Conservation (phyloP, 345 rosid genomes). For the Conringia planisiliqua region DNA sequence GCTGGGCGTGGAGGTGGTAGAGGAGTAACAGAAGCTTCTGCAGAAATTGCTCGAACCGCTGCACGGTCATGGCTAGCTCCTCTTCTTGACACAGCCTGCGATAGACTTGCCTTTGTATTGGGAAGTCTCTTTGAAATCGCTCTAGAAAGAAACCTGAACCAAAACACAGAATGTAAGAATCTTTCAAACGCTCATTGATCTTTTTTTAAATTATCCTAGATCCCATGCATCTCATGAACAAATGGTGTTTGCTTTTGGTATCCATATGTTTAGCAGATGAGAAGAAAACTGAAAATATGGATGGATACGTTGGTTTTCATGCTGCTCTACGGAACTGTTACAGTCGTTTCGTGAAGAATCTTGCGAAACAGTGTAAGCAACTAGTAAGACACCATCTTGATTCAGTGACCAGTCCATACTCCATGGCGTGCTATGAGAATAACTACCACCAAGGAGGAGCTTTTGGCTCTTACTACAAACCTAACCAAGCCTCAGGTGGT, state of each 20-base stretch:
- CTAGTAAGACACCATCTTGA: constrained; percentile 89
- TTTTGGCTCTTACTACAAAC: constrained; percentile 48
- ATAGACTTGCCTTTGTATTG: constrained; percentile 84
- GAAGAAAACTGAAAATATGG: constrained; percentile 64
- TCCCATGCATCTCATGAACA: background rate
- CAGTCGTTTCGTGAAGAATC: constrained; percentile 64
- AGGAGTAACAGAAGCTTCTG: constrained; percentile 91
- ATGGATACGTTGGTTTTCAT: constrained; percentile 84
- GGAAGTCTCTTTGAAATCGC: constrained; percentile 88
- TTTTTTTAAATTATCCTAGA: background rate
- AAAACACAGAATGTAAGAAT: constrained; percentile 69
- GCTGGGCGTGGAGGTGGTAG: constrained; percentile 90
- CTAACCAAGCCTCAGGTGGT: constrained; percentile 47
- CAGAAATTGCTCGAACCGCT: constrained; percentile 94
- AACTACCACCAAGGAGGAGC: constrained; percentile 53
- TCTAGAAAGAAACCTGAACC: constrained; percentile 63
- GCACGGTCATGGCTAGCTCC: constrained; percentile 98
- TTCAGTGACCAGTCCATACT: constrained; percentile 94
- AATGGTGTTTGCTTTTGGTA: constrained; percentile 3
- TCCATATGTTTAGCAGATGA: constrained; percentile 44
- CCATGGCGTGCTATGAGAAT: constrained; percentile 83
- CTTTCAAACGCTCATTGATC: constrained; percentile 7
- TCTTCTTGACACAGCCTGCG: constrained; percentile 91
- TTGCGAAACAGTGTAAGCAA: constrained; percentile 86
- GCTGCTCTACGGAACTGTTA: constrained; percentile 82